Conservation (phyloP, 2,329 filamentous ascomycete genomes). For the Blumeria graminis region DNA sequence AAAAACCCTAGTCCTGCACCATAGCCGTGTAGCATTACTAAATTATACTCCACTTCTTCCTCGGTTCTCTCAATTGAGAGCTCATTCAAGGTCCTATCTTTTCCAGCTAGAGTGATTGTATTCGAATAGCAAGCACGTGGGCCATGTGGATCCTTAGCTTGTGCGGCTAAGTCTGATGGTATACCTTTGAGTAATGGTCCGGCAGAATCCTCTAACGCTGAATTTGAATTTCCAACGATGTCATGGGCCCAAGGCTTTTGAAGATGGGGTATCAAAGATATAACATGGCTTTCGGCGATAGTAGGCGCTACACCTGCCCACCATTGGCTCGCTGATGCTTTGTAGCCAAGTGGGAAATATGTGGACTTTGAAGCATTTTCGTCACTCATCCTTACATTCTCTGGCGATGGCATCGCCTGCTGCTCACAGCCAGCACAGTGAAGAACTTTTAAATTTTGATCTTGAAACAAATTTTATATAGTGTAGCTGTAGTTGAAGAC, state of each 20-base stretch:
- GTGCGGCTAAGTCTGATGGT: constrained; percentile 19
- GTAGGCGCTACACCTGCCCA: constrained; percentile 71
- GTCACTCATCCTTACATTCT: constrained; percentile 19
- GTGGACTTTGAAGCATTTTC: constrained; percentile 11
- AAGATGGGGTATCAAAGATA: constrained; percentile 66
- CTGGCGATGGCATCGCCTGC: constrained; percentile 23
- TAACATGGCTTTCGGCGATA: constrained; percentile 66
- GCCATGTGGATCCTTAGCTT: constrained; percentile 52
- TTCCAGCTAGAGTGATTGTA: constrained; percentile 64
- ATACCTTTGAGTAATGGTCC: constrained; percentile 17
- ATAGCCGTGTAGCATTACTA: constrained; percentile 94
- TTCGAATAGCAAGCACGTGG: constrained; percentile 67
- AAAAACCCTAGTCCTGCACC: constrained; percentile 92
- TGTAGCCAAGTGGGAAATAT: constrained; percentile 73
- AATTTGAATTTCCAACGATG: not conserved
- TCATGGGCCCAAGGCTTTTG: constrained; percentile 32
- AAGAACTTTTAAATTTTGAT: too few species aligned
- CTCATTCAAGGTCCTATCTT: constrained; percentile 73
- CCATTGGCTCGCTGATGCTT: constrained; percentile 82
- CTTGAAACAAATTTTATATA: too few species aligned
- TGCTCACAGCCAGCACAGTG: too few species aligned
- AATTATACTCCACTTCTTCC: constrained; percentile 56
- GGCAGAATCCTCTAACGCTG: constrained; percentile 1
- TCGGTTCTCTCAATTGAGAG: constrained; percentile 70
- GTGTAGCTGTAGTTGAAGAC: too few species aligned